Base-by-base conservation (phyloP, 495 filamentous ascomycete species). In the Neohortaea acidophila region DNA sequence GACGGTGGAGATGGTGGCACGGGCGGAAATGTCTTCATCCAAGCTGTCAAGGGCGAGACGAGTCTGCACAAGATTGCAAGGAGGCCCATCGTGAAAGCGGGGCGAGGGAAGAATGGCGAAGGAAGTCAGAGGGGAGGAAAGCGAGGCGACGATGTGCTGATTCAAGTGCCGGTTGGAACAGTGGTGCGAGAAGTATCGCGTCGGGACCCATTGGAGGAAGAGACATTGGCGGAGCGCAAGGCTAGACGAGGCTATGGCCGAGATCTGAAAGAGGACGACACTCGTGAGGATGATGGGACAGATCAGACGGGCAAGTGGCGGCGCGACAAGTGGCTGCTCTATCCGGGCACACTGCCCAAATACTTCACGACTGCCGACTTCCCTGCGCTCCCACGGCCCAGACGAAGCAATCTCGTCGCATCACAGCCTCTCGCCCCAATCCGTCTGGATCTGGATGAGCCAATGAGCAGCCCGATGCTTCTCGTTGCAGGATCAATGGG, bases 1-100 rank as follows among this genome's bases (percentile, higher is more conserved):
- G 94, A 96, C 58, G 91, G 89, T 33, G 89, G 89, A 33, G 84
- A 96, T 57, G 89, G 89, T 21, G 89, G 89, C 11, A 79, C 70
- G 36, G 89, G 89, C 31, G 89, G 89, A 14, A 86, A 77, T 50
- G 63, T 97, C 44, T 96, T 89, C 61, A 89, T 97, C 38, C 91
- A 94, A 57, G 86, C 89, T 3, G 75, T 93, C 7, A 76, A 77
- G 28, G 84, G 84, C 40, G 76, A 94, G 54, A 94, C 82, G 0
- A 89, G 81, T 42, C 60, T 97, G 37, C 85, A 96, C 58, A 97
- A 94, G 58, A 69, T 97, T 11, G 79, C 81, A 8, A 71, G 87
- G 13, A 66, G 78, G 41, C 74, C 81, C 2, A 60, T 79, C 18
- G 58, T 94, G 22, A 78, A 77, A 51, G 89, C 89, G 1, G 75